phyloP scores from a whole-genome alignment of 148 eudicot species.

The Tetragonia tetragonoides region DNA sequence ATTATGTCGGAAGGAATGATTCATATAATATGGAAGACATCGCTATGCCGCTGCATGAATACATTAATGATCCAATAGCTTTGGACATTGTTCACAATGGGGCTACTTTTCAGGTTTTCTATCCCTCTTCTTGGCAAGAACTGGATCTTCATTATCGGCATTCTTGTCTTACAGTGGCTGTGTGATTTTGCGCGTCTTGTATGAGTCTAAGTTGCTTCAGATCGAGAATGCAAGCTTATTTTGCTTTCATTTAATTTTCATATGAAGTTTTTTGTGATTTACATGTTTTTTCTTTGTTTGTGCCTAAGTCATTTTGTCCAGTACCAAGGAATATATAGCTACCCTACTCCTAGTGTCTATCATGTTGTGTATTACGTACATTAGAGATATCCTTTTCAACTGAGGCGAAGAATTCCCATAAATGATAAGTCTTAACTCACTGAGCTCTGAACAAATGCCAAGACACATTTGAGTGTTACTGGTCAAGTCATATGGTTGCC shows the following conservation, averaged over 20 bases:
- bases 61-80: conserved; percentile 74
- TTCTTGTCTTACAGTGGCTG: conserved; percentile 2
- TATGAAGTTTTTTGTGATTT: not conserved
- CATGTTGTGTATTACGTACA: not conserved
- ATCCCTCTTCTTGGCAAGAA: not conserved
- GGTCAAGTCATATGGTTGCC: not conserved
- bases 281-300: not conserved
- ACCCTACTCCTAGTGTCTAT: not conserved
- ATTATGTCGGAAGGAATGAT: conserved; percentile 35
- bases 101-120: conserved; percentile 90
- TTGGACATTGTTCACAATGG: conserved; percentile 90
- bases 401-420: too few relatives aligned
- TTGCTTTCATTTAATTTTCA: not conserved
- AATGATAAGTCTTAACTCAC: not conserved
- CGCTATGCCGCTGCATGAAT: conserved; percentile 80
- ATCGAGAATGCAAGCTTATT: not conserved
- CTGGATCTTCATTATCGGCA: conserved; percentile 5
- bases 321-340: not conserved
- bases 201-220: not conserved
- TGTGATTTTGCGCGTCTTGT: not conserved
- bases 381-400: too few relatives aligned
- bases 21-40: conserved; percentile 73
- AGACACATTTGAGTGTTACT: not conserved
- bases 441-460: not conserved
- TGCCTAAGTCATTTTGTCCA: not conserved